Evolutionary conservation across 306 rosid species (phyloP).

Genomic region (Elaeagnus macrophylla): DNA sequence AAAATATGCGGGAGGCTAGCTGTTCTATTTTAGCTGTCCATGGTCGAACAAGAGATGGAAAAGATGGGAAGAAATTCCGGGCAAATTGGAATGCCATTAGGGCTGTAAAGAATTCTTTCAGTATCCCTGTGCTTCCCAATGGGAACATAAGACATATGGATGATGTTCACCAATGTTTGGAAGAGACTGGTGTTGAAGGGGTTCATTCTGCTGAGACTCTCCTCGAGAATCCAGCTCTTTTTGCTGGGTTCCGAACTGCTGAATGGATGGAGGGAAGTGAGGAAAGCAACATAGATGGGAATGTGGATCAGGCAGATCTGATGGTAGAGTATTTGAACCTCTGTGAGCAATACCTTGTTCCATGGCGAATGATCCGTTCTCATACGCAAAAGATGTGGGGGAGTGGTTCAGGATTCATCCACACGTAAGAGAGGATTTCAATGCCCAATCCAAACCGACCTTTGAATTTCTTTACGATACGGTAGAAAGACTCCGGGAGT

Average conservation of each 20-base stretch:
- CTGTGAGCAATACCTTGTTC: conserved; percentile 71
- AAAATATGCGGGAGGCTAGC: conserved; percentile 84
- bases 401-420: conserved; percentile 94
- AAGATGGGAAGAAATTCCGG: conserved; percentile 75
- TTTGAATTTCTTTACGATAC: conserved; percentile 75
- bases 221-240: conserved; percentile 89
- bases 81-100: conserved; percentile 84
- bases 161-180: conserved; percentile 36
- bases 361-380: conserved; percentile 93
- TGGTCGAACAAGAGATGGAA: conserved; percentile 86
- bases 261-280: conserved; percentile 46
- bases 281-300: conserved; percentile 31
- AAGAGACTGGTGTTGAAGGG: conserved; percentile 42
- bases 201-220: conserved; percentile 68
- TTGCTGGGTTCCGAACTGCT: conserved; percentile 70
- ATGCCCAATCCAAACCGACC: conserved; percentile 61
- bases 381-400: conserved; percentile 91
- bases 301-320: conserved; percentile 71
- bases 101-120: conserved; percentile 69
- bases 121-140: conserved; percentile 57
- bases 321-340: conserved; percentile 75
- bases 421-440: conserved; percentile 74
- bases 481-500: conserved; percentile 58
- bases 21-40: conserved; percentile 87
- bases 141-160: conserved; percentile 52